phyloP scores from a whole-genome alignment of 2,329 filamentous ascomycete species.

The Beauveria sp. region DNA sequence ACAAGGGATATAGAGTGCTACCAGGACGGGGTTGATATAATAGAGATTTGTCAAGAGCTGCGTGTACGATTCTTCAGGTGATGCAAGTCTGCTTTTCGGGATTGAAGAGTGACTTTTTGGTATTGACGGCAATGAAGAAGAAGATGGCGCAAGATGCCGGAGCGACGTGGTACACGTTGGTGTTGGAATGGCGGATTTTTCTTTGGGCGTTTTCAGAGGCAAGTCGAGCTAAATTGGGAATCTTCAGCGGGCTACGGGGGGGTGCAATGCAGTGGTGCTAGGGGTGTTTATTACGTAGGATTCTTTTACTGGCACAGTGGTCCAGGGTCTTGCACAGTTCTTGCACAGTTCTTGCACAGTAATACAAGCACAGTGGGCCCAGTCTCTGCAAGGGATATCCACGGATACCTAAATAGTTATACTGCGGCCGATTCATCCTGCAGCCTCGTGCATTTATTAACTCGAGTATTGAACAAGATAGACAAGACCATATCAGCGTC shows the following conservation, averaged over 20 bases:
- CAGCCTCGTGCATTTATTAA: no score
- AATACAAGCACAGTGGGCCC: no score
- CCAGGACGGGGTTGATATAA: not conserved
- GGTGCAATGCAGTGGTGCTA: not conserved
- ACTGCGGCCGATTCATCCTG: no score
- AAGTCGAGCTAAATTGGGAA: constrained; percentile 1
- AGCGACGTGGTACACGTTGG: not conserved
- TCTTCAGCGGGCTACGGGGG: not conserved
- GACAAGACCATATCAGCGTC: no score
- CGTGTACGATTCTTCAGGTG: not conserved
- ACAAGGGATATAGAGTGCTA: not conserved
- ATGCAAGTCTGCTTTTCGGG: no score
- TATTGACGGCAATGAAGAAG: not conserved
- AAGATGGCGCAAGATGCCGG: not conserved
- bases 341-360: no score
- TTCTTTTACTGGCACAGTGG: not conserved
- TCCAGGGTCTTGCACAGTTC: not conserved
- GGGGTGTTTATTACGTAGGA: not conserved
- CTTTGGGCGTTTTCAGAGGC: not conserved
- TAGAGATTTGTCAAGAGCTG: not conserved
- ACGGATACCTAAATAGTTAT: no score
- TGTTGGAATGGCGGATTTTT: not conserved
- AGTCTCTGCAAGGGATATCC: no score
- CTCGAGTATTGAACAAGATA: no score
- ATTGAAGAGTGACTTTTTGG: no score